Percentiles rank a stretch among this genome's conserved stretches.
Evolutionary conservation across 2,329 filamentous ascomycete species (phyloP).

Genomic region (Colletotrichum sp.): DNA sequence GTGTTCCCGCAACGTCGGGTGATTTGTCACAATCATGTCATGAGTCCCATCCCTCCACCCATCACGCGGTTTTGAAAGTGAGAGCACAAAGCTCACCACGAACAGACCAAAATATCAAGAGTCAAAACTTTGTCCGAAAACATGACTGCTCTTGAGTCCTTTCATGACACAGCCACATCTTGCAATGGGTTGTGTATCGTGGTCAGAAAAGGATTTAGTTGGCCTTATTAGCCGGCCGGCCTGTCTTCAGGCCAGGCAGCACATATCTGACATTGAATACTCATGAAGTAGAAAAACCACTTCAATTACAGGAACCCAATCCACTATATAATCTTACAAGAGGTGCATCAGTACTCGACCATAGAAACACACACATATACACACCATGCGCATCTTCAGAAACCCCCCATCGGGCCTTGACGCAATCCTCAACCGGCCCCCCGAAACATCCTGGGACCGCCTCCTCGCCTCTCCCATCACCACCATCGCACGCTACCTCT

Average conservation of each 20-base stretch:
- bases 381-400: not conserved
- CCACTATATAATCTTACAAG: not conserved
- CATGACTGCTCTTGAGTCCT: not conserved
- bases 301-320: not conserved
- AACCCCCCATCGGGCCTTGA: not conserved
- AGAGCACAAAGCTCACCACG: not conserved
- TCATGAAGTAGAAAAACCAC: not conserved
- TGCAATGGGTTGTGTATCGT: not conserved
- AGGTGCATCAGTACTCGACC: not conserved
- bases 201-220: not conserved
- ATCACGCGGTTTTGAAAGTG: not conserved
- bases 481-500: not conserved
- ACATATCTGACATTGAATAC: not conserved
- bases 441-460: not conserved
- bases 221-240: not conserved
- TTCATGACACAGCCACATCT: not conserved
- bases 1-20: not conserved
- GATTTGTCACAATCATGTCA: conserved; percentile 11
- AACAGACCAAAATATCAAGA: not conserved
- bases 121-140: not conserved
- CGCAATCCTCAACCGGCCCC: not conserved
- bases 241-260: not conserved
- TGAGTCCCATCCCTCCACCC: not conserved
- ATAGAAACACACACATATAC: not conserved
- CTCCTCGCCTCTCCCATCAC: not conserved